These are phyloP conservation scores for Argentina anserina DNA, from an alignment of 306 rosid genomes.

Conservation along the genomic window DNA sequence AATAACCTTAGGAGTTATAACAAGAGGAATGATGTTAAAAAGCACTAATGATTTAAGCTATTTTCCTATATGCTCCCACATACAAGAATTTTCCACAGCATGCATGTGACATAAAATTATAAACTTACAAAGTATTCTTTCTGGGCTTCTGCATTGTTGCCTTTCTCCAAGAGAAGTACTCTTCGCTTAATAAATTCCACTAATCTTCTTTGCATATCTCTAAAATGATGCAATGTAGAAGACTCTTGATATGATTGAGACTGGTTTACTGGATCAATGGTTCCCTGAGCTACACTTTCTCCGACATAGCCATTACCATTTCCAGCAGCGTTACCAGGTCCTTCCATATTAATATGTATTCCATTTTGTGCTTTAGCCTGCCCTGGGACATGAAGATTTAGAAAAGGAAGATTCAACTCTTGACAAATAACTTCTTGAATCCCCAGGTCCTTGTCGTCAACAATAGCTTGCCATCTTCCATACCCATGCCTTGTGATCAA, in stretches of 20 bases:
- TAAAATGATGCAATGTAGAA: constrained; percentile 55
- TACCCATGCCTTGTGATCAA: constrained; percentile 75
- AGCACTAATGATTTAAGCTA: not conserved
- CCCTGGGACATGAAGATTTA: constrained; percentile 67
- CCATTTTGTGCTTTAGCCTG: constrained; percentile 66
- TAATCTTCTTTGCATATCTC: constrained; percentile 97
- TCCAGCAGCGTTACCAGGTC: constrained; percentile 49
- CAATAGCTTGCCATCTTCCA: constrained; percentile 98
- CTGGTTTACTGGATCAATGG: constrained; percentile 56
- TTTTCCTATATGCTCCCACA: not conserved
- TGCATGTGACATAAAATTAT: constrained; percentile 8
- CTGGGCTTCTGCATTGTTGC: constrained; percentile 81
- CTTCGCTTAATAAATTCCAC: constrained; percentile 94
- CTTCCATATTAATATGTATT: constrained; percentile 42
- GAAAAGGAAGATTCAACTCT: constrained; percentile 86
- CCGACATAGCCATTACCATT: constrained; percentile 57
- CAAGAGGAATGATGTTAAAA: not conserved
- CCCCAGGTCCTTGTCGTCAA: constrained; percentile 88
- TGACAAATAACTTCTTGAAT: constrained; percentile 87
- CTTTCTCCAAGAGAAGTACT: constrained; percentile 97
- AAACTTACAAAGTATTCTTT: constrained; percentile 82
- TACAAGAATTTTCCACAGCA: too few relatives aligned
- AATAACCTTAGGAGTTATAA: not conserved
- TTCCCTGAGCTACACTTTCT: constrained; percentile 56
- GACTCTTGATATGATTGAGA: constrained; percentile 58